Base-by-base conservation (phyloP, 2,329 filamentous ascomycete species). In the Thielaviopsis populi region DNA sequence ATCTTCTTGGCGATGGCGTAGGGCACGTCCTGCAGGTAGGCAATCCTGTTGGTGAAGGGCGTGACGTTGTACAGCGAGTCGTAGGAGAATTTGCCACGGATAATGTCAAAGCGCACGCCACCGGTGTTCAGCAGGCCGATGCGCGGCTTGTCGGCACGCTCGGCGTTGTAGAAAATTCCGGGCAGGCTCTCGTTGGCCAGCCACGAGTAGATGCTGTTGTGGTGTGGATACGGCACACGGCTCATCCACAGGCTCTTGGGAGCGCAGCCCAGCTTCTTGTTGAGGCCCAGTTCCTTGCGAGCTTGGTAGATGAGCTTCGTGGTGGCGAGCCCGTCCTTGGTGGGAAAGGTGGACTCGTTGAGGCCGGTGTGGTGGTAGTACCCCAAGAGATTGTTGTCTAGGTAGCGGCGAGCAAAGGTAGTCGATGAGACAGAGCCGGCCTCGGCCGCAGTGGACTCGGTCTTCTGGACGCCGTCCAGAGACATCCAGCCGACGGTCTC, bases 401-500 rank as follows among this genome's bases (percentile, higher is more conserved):
- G 92, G 74, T 96, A 97, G 66, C 86, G 82, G 56, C 92, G 83
- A 62, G 81, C 80, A 71, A 95, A 96, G 1, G 77, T 80, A 53
- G 84, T 75, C 0, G 71, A 70, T 7, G 70, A 69, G 6, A 27
- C 8, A 0, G 74, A 72, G 5, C 74, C 70, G 3, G 72, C 68
- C 0, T 71, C 69, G 2, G 70, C 71, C 62, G 67, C 63, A 67
- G 66, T 68, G 42, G 69, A 68, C 59, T 71, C 70, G 13, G 69
- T 70, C 66, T 72, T 73, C 68, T 75, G 76, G 63, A 82, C 69
- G 40, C 89, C 89, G 64, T 86, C 80, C 56, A 96, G 84, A 0
- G 91, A 95, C 82, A 94, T 84, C 81, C 94, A 97, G 1, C 92
- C 92, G 60, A 97, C 86, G 0, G 92, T 96, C 76, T 97, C 92